These are phyloP conservation scores for Clarireedia paspali DNA, from an alignment of 2,329 filamentous ascomycete genomes.

Conservation along the genomic window DNA sequence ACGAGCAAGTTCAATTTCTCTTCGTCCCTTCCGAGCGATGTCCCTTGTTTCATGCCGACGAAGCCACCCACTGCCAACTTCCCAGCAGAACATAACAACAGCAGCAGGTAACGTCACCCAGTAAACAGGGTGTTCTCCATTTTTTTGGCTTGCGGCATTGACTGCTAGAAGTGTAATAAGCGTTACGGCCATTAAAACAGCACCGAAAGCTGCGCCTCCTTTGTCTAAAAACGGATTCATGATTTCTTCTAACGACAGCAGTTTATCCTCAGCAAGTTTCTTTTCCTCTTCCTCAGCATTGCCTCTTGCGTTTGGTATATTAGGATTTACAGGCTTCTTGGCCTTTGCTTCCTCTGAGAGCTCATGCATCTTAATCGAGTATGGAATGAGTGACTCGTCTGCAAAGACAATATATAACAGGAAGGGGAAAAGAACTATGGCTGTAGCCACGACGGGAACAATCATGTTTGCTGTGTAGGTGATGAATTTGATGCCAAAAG, in stretches of 20 bases:
- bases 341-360: slow-evolving; percentile 48
- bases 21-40: slow-evolving; percentile 49
- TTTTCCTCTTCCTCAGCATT: slow-evolving; percentile 41
- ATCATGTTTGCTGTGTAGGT: slow-evolving; percentile 73
- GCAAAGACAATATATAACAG: slow-evolving; percentile 63
- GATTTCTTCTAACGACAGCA: slow-evolving; percentile 61
- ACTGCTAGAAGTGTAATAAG: slow-evolving; percentile 57
- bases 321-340: slow-evolving; percentile 59
- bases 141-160: slow-evolving; percentile 50
- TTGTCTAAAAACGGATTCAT: slow-evolving; percentile 70
- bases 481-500: slow-evolving; percentile 65
- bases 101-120: slow-evolving; percentile 65
- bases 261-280: slow-evolving; percentile 41
- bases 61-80: slow-evolving; percentile 55
- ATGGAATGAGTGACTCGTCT: slow-evolving; percentile 55
- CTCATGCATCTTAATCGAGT: slow-evolving; percentile 60
- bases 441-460: slow-evolving; percentile 62
- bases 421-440: slow-evolving; percentile 60
- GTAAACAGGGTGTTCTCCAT: slow-evolving; percentile 50
- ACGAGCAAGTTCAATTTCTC: slow-evolving; percentile 38
- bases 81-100: slow-evolving; percentile 60
- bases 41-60: slow-evolving; percentile 54
- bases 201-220: slow-evolving; percentile 55
- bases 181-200: slow-evolving; percentile 57
- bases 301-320: slow-evolving; percentile 59